Evolutionary conservation across 768 basidiomycete species (phyloP).

Genomic region (Serendipita sp.): DNA sequence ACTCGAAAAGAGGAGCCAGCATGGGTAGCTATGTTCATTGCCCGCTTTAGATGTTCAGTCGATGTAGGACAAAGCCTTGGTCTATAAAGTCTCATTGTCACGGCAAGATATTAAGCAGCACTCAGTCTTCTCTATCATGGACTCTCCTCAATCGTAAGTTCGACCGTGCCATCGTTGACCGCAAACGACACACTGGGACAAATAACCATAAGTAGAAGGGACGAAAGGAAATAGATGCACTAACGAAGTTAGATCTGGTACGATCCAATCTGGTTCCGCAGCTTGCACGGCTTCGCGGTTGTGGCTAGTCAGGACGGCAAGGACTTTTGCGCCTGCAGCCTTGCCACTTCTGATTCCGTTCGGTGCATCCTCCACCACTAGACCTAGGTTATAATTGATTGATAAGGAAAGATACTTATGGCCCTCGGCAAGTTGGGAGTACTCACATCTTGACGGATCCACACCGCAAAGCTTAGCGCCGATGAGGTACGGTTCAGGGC

Average conservation of each 20-base stretch:
- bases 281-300: conserved; percentile 35
- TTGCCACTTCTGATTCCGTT: conserved; percentile 62
- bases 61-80: too few species aligned
- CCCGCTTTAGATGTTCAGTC: too few species aligned
- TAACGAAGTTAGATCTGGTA: conserved; percentile 50
- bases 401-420: neutral
- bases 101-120: too few species aligned
- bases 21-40: too few species aligned
- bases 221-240: conserved; percentile 13
- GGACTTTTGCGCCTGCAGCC: conserved; percentile 55
- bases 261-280: conserved; percentile 46
- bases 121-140: neutral
- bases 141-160: neutral
- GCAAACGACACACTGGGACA: neutral
- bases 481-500: conserved; percentile 67
- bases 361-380: conserved; percentile 84
- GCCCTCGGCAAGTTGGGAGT: neutral
- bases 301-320: conserved; percentile 78
- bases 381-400: conserved; percentile 26
- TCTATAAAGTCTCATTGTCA: too few species aligned
- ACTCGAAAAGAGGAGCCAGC: too few species aligned
- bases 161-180: neutral
- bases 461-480: conserved; percentile 50
- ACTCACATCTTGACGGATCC: conserved; percentile 40
- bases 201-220: neutral